These are phyloP conservation scores for Penicillium sp. DNA, from an alignment of 2,329 filamentous ascomycete genomes.

Conservation along the genomic window DNA sequence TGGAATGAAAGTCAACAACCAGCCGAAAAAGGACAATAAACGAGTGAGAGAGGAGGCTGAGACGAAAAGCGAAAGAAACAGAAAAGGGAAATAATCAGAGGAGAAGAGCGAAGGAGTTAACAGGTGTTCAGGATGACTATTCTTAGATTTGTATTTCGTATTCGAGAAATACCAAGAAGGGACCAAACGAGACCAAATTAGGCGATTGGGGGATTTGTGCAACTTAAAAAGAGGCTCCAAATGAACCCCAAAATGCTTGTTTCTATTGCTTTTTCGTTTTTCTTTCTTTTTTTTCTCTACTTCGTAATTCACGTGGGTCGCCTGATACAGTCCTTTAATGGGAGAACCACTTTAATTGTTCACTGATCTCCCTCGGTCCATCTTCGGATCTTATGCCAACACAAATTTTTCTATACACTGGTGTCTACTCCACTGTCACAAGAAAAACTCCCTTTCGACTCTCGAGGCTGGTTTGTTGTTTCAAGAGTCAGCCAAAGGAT, in stretches of 20 bases:
- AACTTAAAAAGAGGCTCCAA: conserved; percentile 1
- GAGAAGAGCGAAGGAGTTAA: not conserved
- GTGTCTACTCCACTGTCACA: not conserved
- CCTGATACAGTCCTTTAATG: not conserved
- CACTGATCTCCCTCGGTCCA: not conserved
- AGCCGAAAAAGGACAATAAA: not conserved
- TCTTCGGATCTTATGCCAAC: not conserved
- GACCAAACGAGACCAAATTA: conserved; percentile 6
- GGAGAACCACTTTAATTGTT: not conserved
- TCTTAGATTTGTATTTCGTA: conserved; percentile 1
- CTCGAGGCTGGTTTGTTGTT: not conserved
- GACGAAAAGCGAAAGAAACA: not conserved
- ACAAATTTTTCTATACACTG: not conserved
- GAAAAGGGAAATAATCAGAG: not conserved
- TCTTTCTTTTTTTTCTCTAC: not conserved
- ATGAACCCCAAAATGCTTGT: conserved; percentile 1
- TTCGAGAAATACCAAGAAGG: not conserved
- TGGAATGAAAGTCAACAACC: not conserved
- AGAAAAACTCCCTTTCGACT: not conserved
- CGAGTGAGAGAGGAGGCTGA: not conserved
- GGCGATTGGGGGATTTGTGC: conserved; percentile 6
- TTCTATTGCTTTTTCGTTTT: not conserved
- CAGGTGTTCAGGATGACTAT: not conserved
- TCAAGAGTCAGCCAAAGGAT: not conserved
- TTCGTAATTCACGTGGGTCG: not conserved